Evolutionary conservation across 2,329 filamentous ascomycete genomes (phyloP), one percentile per base, ranked within the genome.

Genomic region (Achaetomium macrosporum): DNA sequence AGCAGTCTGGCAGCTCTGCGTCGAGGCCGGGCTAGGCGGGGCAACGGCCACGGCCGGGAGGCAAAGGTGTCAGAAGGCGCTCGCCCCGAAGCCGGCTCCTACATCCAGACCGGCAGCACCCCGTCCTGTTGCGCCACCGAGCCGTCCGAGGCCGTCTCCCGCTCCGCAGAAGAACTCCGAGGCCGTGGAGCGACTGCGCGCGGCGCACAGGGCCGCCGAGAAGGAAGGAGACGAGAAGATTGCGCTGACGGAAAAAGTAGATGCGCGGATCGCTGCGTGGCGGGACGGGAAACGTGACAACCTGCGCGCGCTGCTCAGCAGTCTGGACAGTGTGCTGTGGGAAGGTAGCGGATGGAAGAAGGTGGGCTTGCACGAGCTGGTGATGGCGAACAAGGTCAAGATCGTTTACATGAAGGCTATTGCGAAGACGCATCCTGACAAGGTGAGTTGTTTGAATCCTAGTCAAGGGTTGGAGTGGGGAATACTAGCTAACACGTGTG

Each of bases 321-420:
- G 90, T 63, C 69, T 99, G 62, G 92, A 99, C 65, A 81, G 78
- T 37, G 90, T 99, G 29, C 77, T 99, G 29, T 99, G 93, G 93
- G 84, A 89, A 58, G 85, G 85, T 40, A 89, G 90, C 57, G 90
- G 90, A 4, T 99, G 93, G 93, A 96, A 96, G 75, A 96, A 95
- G 75, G 85, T 97, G 52, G 90, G 90, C 31, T 83, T 99, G 82
- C 86, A 91, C 59, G 93, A 99, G 73, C 71, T 99, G 61, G 87
- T 99, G 48, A 81, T 96, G 78, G 84, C 90, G 33, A 90, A 88
- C 61, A 96, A 92, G 76, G 93, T 97, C 68, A 99, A 99, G 81
- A 86, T 99, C 59, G 78, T 88, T 55, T 99, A 99, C 68, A 97
- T 99, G 93, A 96, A 96, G 80, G 93, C 92, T 6, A 97, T 99